A percentile compares a stretch with the other conserved stretches of the same genome.
phyloP scores from a whole-genome alignment of 805 yeast genomes.

The Zygotorulaspora chibaensis region DNA sequence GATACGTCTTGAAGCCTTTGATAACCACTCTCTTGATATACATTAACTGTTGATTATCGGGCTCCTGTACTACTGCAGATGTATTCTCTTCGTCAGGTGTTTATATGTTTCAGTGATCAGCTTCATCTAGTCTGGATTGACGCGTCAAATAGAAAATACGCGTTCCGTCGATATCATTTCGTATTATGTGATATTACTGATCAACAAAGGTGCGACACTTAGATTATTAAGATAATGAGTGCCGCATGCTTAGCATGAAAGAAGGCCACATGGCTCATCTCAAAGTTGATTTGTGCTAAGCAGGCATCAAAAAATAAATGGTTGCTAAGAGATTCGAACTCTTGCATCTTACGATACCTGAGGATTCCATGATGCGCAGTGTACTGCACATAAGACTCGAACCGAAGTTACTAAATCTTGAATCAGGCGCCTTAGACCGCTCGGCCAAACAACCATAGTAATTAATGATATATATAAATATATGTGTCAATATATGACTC shows the following conservation, averaged over 20 bases:
- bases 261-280: too few species aligned
- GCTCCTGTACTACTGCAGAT: background rate
- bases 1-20: slow-evolving; percentile 92
- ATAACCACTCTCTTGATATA: slow-evolving; percentile 56
- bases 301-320: too few species aligned
- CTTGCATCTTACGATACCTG: slow-evolving; percentile 37
- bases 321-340: slow-evolving; percentile 37
- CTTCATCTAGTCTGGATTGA: too few species aligned
- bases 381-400: slow-evolving; percentile 19
- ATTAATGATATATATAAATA: too few species aligned
- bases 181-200: background rate
- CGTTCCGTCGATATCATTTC: background rate
- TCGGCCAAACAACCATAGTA: slow-evolving; percentile 34
- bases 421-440: slow-evolving; percentile 38
- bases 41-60: slow-evolving; percentile 23
- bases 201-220: too few species aligned
- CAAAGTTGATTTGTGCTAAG: too few species aligned
- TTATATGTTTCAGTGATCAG: too few species aligned
- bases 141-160: background rate
- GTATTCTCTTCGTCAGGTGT: too few species aligned
- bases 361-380: slow-evolving; percentile 24
- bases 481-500: too few species aligned
- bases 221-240: too few species aligned
- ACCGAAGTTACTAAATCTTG: slow-evolving; percentile 22
- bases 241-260: too few species aligned